phyloP scores from a whole-genome alignment of 106 monocot species.

The Phalaenopsis aphrodite region DNA sequence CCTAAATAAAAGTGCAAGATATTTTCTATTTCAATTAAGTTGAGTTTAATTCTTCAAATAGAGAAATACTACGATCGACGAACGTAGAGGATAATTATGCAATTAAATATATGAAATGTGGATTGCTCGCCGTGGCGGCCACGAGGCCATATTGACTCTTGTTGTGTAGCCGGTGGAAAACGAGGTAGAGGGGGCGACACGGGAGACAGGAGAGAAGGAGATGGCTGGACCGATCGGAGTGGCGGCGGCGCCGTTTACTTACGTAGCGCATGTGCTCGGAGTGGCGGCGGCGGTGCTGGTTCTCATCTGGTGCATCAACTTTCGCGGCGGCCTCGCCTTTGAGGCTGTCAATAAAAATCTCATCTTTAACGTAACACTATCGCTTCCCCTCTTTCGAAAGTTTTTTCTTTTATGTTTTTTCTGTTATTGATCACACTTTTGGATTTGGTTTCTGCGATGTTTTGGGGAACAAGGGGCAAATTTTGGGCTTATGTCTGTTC shows the following conservation, averaged over 20 bases:
- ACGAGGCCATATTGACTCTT: not conserved
- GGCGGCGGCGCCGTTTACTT: conserved; percentile 51
- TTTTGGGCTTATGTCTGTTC: too few relatives aligned
- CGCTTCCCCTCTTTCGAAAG: not conserved
- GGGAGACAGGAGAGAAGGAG: conserved; percentile 4
- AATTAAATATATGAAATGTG: too few relatives aligned
- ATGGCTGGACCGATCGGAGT: conserved; percentile 24
- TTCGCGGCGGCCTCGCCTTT: conserved; percentile 70
- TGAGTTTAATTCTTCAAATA: too few relatives aligned
- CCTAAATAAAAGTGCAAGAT: too few relatives aligned
- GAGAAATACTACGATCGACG: too few relatives aligned
- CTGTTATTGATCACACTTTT: not conserved
- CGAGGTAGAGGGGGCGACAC: not conserved
- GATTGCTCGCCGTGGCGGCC: not conserved
- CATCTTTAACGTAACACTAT: conserved; percentile 62
- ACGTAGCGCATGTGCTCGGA: conserved; percentile 50
- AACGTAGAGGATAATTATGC: too few relatives aligned
- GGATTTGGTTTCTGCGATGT: not conserved
- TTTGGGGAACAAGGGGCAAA: not conserved
- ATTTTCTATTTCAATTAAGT: too few relatives aligned
- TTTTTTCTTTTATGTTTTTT: not conserved
- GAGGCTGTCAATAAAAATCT: conserved; percentile 64
- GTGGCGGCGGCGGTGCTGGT: conserved; percentile 53
- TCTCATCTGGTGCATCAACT: conserved; percentile 72
- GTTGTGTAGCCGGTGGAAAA: not conserved